These are phyloP conservation scores for Laguncularia racemosa DNA, from an alignment of 345 rosid genomes.

Conservation along the genomic window DNA sequence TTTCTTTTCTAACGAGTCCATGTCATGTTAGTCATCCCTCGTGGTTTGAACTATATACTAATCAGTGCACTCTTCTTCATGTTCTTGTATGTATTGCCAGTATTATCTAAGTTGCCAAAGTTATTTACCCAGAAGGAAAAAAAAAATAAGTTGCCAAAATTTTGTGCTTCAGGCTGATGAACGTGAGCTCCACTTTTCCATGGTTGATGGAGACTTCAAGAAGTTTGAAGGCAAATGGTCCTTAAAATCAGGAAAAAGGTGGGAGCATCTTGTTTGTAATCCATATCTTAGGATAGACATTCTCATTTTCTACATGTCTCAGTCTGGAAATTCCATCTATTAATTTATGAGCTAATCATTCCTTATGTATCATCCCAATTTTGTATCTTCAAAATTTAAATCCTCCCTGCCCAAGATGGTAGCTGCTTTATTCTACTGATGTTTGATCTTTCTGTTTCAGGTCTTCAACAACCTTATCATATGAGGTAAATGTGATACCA, in stretches of 20 bases:
- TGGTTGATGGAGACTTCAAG: conserved; percentile 98
- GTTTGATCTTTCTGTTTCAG: conserved; percentile 27
- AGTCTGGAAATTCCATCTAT: not conserved
- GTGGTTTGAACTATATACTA: no score
- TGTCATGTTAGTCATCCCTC: no score
- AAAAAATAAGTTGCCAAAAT: no score
- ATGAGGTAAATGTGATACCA: conserved; percentile 85
- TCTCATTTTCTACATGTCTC: not conserved
- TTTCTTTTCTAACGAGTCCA: no score
- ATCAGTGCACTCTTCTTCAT: not conserved
- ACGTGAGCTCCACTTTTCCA: conserved; percentile 72
- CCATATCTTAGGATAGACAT: no score
- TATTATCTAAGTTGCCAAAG: not conserved
- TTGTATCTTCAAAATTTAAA: no score
- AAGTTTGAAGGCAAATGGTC: conserved; percentile 98
- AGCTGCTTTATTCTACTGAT: conserved; percentile 4
- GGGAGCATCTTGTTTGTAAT: not conserved
- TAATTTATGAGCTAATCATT: not conserved
- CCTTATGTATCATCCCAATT: no score
- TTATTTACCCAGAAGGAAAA: no score
- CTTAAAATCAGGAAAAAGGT: conserved; percentile 68
- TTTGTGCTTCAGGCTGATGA: conserved; percentile 40
- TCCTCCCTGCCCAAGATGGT: not conserved
- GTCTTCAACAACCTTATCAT: conserved; percentile 55
- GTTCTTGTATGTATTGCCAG: not conserved